These are phyloP conservation scores for Russula sp. DNA, from an alignment of 768 basidiomycete species.

Conservation along the genomic window DNA sequence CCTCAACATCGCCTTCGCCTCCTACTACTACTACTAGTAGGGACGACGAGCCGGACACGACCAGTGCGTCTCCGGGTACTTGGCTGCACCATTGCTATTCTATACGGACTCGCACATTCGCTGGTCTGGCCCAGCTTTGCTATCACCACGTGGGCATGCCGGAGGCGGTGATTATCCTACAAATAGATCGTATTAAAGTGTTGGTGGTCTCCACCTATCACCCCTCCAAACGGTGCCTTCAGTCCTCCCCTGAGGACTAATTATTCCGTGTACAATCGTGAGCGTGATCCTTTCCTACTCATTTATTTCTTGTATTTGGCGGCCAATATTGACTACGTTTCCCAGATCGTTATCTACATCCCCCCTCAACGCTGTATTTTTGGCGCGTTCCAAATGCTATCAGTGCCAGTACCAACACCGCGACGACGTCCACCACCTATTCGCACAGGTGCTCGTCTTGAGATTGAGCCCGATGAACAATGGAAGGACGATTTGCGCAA, in stretches of 20 bases:
- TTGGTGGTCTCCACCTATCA: conserved; percentile 9
- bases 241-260: conserved; percentile 8
- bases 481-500: too few species aligned
- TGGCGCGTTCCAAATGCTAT: conserved; percentile 19
- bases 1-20: too few species aligned
- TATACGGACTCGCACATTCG: not conserved
- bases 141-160: not conserved
- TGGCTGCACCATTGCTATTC: too few species aligned
- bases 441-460: conserved; percentile 1
- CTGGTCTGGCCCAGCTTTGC: not conserved
- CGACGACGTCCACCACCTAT: conserved; percentile 14
- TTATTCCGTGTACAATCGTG: conserved; percentile 7
- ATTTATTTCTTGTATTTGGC: not conserved
- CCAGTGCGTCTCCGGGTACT: too few species aligned
- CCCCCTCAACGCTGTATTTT: conserved; percentile 11
- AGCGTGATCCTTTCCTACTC: conserved; percentile 5
- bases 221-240: conserved; percentile 12
- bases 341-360: conserved; percentile 13
- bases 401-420: not conserved
- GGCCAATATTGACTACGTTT: not conserved
- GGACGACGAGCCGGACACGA: too few species aligned
- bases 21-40: too few species aligned
- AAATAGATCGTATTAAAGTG: conserved; percentile 9
- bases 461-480: too few species aligned
- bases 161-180: not conserved